Base-by-base conservation (phyloP, 2,329 filamentous ascomycete species). In the Rutstroemia sp. region DNA sequence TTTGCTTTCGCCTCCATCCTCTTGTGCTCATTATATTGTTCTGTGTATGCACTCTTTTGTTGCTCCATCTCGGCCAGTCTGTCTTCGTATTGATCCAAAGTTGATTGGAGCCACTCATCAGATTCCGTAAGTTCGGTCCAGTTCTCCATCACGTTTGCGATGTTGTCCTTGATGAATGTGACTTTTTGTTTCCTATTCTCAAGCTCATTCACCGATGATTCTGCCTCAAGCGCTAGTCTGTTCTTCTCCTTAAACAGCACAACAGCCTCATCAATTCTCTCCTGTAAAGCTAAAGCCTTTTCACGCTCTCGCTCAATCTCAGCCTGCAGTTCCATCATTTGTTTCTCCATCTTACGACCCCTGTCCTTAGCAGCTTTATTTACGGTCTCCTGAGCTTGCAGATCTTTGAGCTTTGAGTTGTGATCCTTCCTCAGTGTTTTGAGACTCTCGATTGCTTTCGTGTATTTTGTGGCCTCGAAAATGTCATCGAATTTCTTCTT, bases 401-500 rank as follows among this genome's bases (percentile, higher is more conserved):
- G 79, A 59, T 86, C 82, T 16, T 77, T 80, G 9, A 97, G 78
- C 59, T 92, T 81, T 61, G 88, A 84, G 38, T 85, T 87, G 62
- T 95, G 86, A 62, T 85, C 87, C 73, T 97, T 99, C 41, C 87
- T 81, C 50, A 97, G 77, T 9, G 85, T 71, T 69, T 95, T 96
- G 69, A 99, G 88, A 70, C 95, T 96, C 47, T 96, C 92, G 59
- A 99, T 95, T 18, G 92, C 94, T 68, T 96, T 96, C 37, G 92
- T 96, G 72, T 97, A 99, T 70, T 96, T 96, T 73, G 90, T 78
- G 1, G 94, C 94, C 72, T 97, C 94, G 64, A 99, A 99, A 10
- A 99, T 99, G 69, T 96, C 90, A 68, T 99, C 94, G 59, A 99
- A 99, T 52, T 86, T 87, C 71, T 95, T 95, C 73, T 99, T 99